These are phyloP conservation scores for Phytophthora sansomeana DNA, from an alignment of 352 stramenopile genomes.

Conservation along the genomic window DNA sequence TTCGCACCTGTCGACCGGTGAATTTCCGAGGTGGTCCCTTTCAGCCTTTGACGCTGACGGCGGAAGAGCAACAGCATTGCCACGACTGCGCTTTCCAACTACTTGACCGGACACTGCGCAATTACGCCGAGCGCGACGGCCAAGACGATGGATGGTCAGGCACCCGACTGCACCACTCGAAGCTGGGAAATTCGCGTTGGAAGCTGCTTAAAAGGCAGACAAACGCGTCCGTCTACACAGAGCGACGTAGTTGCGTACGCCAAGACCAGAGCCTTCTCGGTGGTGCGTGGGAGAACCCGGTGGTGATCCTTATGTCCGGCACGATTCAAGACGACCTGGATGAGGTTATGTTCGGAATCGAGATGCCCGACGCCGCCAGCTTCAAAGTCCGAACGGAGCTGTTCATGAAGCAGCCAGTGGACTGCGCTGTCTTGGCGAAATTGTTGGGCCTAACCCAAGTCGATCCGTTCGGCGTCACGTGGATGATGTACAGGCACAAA, in stretches of 20 bases:
- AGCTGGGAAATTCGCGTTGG: slow-evolving; percentile 28
- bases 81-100: slow-evolving; percentile 33
- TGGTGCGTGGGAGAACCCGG: slow-evolving; percentile 24
- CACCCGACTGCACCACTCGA: slow-evolving; percentile 19
- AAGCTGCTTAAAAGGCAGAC: slow-evolving; percentile 35
- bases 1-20: too few species aligned
- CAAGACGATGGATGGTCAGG: slow-evolving; percentile 5
- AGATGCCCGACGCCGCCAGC: slow-evolving; percentile 16
- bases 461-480: slow-evolving; percentile 48
- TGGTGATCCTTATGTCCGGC: slow-evolving; percentile 24
- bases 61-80: slow-evolving; percentile 21
- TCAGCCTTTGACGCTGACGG: slow-evolving; percentile 13
- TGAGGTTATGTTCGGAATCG: slow-evolving; percentile 38
- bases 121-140: slow-evolving; percentile 30
- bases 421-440: slow-evolving; percentile 28
- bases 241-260: slow-evolving; percentile 5
- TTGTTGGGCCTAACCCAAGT: slow-evolving; percentile 31
- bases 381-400: slow-evolving; percentile 32
- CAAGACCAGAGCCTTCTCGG: slow-evolving; percentile 8
- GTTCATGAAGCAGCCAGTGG: slow-evolving; percentile 13
- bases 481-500: slow-evolving; percentile 35
- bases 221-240: slow-evolving; percentile 30
- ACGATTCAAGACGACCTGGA: slow-evolving; percentile 34
- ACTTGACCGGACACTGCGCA: slow-evolving; percentile 35
- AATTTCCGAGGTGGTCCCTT: slow-evolving; percentile 14